These are phyloP conservation scores for Hemileccinum impolitum DNA, from an alignment of 768 basidiomycete species.

Conservation along the genomic window DNA sequence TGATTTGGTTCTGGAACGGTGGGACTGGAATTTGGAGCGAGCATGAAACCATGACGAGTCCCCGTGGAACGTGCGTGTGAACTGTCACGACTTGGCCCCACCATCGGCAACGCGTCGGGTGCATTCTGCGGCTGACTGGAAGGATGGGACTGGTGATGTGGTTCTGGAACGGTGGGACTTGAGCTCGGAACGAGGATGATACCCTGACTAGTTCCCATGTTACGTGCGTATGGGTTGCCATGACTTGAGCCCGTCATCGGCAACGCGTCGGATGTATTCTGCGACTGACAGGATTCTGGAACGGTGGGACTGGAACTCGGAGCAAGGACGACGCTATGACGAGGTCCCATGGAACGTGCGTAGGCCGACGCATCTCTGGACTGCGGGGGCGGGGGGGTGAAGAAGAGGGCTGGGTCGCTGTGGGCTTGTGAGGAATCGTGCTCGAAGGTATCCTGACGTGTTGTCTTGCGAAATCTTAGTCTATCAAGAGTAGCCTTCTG, in stretches of 20 bases:
- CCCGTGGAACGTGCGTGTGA: conserved; percentile 61
- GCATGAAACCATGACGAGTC: conserved; percentile 48
- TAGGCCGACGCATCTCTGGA: conserved; percentile 72
- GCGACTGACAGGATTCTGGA: conserved; percentile 39
- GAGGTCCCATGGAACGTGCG: conserved; percentile 54
- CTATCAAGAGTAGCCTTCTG: conserved; percentile 44
- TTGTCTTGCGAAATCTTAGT: conserved; percentile 47
- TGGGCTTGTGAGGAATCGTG: conserved; percentile 47
- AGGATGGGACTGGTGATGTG: conserved; percentile 4
- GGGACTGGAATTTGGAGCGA: conserved; percentile 79
- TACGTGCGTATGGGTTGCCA: conserved; percentile 47
- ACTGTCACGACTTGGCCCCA: too few relatives aligned
- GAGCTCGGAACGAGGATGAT: conserved; percentile 75
- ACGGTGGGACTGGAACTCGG: conserved; percentile 70
- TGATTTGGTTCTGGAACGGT: conserved; percentile 41
- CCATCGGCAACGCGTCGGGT: too few relatives aligned
- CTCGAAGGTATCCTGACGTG: conserved; percentile 29
- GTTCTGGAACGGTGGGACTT: conserved; percentile 52
- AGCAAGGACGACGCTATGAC: conserved; percentile 59
- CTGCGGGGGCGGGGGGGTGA: conserved; percentile 50
- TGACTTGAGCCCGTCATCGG: conserved; percentile 38
- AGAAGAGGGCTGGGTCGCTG: conserved; percentile 51
- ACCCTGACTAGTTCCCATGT: conserved; percentile 44
- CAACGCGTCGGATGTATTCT: conserved; percentile 41
- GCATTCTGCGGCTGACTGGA: too few relatives aligned